phyloP scores from a whole-genome alignment of 2,329 filamentous ascomycete genomes.

The Claviceps citrina region DNA sequence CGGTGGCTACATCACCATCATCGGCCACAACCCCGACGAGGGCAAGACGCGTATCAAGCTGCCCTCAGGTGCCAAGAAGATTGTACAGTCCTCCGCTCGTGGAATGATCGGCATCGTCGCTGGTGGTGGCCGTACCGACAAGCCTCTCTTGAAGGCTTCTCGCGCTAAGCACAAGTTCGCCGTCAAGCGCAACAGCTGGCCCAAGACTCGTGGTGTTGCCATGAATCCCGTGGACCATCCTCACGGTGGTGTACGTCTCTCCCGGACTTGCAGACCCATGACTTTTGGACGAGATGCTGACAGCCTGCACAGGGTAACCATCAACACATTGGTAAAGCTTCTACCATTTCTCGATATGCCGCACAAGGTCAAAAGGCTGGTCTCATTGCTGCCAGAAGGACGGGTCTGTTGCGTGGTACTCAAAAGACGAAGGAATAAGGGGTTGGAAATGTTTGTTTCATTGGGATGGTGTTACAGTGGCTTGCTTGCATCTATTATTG shows the following conservation, averaged over 20 bases:
- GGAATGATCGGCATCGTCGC: conserved; percentile 99
- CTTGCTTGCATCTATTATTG: conserved; percentile 42
- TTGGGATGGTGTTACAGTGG: conserved; percentile 51
- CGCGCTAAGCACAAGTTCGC: conserved; percentile 99
- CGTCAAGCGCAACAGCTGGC: conserved; percentile 99
- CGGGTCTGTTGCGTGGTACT: conserved; percentile 99
- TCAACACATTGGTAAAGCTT: conserved; percentile 99
- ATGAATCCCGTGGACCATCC: conserved; percentile 99
- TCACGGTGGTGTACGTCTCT: conserved; percentile 65
- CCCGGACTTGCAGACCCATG: background rate
- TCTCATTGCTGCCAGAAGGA: conserved; percentile 99
- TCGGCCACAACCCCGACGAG: conserved; percentile 96
- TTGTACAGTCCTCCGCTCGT: conserved; percentile 78
- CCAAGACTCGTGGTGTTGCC: conserved; percentile 99
- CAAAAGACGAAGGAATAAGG: conserved; percentile 98
- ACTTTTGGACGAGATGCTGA: conserved; percentile 23
- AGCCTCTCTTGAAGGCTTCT: conserved; percentile 98
- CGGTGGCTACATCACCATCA: conserved; percentile 97
- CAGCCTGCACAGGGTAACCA: conserved; percentile 68
- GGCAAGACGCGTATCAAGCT: conserved; percentile 99
- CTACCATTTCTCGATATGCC: conserved; percentile 96
- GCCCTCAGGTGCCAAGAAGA: conserved; percentile 97
- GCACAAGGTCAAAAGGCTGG: conserved; percentile 98
- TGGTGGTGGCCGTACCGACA: conserved; percentile 98
- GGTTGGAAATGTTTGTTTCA: conserved; percentile 35